Conservation (phyloP, 345 rosid genomes). For the Camelina sativa region DNA sequence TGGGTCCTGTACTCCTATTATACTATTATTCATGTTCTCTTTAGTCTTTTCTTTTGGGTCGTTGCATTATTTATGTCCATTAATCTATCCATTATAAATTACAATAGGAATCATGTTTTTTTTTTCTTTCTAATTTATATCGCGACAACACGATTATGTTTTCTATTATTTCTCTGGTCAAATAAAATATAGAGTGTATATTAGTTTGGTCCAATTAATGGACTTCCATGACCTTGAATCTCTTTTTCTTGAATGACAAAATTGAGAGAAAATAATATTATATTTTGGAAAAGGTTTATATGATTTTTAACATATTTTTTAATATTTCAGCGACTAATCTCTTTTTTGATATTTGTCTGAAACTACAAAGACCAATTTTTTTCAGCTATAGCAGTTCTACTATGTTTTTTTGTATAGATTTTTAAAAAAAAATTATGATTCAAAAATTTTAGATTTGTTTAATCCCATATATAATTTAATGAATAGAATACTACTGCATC, state of each 20-base stretch:
- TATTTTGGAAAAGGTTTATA: slow-evolving; percentile 2
- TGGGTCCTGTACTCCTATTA: slow-evolving; percentile 25
- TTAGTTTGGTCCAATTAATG: background rate
- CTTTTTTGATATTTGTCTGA: background rate
- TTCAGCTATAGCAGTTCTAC: background rate
- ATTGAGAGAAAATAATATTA: background rate
- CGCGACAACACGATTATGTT: slow-evolving; percentile 16
- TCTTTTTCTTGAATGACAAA: background rate
- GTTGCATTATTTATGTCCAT: slow-evolving; percentile 22
- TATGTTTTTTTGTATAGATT: too few species aligned
- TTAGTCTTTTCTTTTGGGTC: background rate
- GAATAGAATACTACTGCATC: too few species aligned
- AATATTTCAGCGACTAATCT: slow-evolving; percentile 1
- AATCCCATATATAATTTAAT: too few species aligned
- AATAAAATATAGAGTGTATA: background rate
- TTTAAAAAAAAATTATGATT: too few species aligned
- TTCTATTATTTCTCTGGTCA: slow-evolving; percentile 1
- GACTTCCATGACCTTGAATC: background rate
- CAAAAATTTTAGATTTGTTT: too few species aligned
- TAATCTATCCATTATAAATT: background rate
- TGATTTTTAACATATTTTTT: slow-evolving; percentile 9
- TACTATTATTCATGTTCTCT: background rate
- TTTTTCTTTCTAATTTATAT: background rate
- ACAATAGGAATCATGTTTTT: slow-evolving; percentile 2
- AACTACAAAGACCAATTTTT: slow-evolving; percentile 15